These are phyloP conservation scores for Rhodosporidiobolus sp. DNA, from an alignment of 768 basidiomycete genomes.

Conservation along the genomic window DNA sequence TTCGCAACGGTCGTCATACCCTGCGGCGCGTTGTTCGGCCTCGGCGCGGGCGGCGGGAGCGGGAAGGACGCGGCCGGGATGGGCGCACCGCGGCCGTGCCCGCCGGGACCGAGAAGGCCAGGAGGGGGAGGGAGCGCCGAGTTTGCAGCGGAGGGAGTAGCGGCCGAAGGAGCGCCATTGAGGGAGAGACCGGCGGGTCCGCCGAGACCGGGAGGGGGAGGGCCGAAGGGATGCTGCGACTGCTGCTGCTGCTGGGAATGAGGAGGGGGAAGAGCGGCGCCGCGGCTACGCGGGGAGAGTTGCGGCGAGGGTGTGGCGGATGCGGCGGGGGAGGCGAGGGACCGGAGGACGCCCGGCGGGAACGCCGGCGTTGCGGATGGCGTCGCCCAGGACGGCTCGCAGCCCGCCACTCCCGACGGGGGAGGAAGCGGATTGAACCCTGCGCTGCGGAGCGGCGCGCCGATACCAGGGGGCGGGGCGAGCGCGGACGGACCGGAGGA, in stretches of 20 bases:
- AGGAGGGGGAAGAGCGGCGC: slow-evolving; percentile 1
- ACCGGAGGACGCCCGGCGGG: slow-evolving; percentile 27
- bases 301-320: slow-evolving; percentile 33
- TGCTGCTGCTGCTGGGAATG: not conserved
- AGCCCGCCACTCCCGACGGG: not conserved
- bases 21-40: slow-evolving; percentile 11
- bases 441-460: slow-evolving; percentile 7
- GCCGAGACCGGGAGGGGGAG: slow-evolving; percentile 22
- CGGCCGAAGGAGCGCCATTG: not conserved
- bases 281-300: slow-evolving; percentile 23
- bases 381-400: not conserved
- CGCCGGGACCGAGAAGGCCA: slow-evolving; percentile 18
- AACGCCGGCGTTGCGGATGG: slow-evolving; percentile 11
- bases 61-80: slow-evolving; percentile 40
- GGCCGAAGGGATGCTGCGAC: slow-evolving; percentile 8
- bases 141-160: slow-evolving; percentile 9
- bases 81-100: slow-evolving; percentile 8
- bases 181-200: not conserved
- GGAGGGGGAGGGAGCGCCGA: slow-evolving; percentile 33
- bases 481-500: slow-evolving; percentile 21
- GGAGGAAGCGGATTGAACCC: slow-evolving; percentile 5
- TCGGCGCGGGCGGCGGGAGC: slow-evolving; percentile 36
- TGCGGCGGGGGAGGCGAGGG: slow-evolving; percentile 24
- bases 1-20: slow-evolving; percentile 26
- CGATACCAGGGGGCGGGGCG: slow-evolving; percentile 28